Conservation (phyloP, 768 basidiomycete genomes). For the Sarcodon aspratus region DNA sequence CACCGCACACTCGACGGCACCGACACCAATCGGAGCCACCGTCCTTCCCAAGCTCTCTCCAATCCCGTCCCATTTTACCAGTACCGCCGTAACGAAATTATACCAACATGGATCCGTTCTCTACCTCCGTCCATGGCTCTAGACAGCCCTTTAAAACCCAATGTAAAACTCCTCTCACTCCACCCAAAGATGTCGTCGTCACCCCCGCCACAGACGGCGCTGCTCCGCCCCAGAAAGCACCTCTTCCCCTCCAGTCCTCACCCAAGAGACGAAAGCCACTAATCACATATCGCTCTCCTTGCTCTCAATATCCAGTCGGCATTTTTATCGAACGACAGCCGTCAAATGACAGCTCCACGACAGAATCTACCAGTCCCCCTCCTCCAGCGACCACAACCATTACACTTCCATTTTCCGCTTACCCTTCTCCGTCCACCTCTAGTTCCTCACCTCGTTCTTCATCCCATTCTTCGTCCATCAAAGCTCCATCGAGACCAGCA, state of each 20-base stretch:
- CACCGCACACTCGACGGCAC: too few species aligned
- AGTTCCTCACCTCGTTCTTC: slow-evolving; percentile 3
- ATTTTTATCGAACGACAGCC: slow-evolving; percentile 12
- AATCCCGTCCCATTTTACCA: too few species aligned
- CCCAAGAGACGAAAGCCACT: slow-evolving; percentile 44
- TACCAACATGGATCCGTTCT: neutral
- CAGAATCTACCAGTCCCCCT: slow-evolving; percentile 7
- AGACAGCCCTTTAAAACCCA: neutral
- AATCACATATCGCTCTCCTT: slow-evolving; percentile 48
- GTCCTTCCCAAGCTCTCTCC: too few species aligned
- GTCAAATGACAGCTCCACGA: slow-evolving; percentile 8
- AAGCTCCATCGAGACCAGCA: slow-evolving; percentile 1
- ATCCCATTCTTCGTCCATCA: neutral
- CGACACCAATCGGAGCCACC: too few species aligned
- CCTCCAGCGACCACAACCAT: slow-evolving; percentile 5
- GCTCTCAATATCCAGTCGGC: slow-evolving; percentile 20
- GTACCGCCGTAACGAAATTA: neutral
- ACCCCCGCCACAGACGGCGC: neutral
- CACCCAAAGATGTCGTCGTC: neutral
- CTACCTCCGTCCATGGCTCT: neutral
- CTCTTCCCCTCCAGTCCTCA: slow-evolving; percentile 5
- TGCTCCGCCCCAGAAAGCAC: neutral
- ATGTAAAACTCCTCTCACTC: neutral
- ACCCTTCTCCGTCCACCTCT: slow-evolving; percentile 8
- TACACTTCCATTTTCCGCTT: slow-evolving; percentile 2